phyloP scores from a whole-genome alignment of 495 filamentous ascomycete genomes.

The Beverwykella pulmonaria region DNA sequence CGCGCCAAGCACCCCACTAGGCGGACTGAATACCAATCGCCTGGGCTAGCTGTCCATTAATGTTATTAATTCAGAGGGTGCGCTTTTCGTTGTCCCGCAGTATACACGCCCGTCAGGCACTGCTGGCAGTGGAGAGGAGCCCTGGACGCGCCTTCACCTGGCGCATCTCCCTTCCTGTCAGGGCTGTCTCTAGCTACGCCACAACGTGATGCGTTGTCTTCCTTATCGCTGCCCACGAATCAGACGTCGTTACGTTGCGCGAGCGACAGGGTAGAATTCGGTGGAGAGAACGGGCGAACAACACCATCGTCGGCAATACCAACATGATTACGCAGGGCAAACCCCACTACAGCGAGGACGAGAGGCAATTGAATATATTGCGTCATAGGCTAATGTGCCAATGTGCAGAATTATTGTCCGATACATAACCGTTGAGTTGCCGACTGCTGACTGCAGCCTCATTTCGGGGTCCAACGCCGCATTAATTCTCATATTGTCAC shows the following conservation, averaged over 20 bases:
- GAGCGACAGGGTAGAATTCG: background rate
- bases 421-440: background rate
- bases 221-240: constrained; percentile 31
- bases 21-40: background rate
- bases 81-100: background rate
- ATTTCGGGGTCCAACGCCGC: background rate
- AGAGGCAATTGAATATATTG: background rate
- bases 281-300: background rate
- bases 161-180: background rate
- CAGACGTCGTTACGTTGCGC: constrained; percentile 24
- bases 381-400: constrained; percentile 22
- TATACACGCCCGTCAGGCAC: background rate
- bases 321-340: too few relatives aligned
- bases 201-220: constrained; percentile 34
- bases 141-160: background rate
- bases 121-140: background rate
- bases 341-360: background rate
- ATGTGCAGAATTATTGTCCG: constrained; percentile 17
- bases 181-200: constrained; percentile 3
- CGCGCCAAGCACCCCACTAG: background rate
- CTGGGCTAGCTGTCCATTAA: background rate
- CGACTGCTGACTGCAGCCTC: constrained; percentile 2
- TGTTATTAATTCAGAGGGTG: background rate
- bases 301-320: background rate
- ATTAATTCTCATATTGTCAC: background rate